A percentile compares a stretch with the other conserved stretches of the same genome.
Evolutionary conservation across 2,329 filamentous ascomycete species (phyloP).

Genomic region (Chaetomium sp.): DNA sequence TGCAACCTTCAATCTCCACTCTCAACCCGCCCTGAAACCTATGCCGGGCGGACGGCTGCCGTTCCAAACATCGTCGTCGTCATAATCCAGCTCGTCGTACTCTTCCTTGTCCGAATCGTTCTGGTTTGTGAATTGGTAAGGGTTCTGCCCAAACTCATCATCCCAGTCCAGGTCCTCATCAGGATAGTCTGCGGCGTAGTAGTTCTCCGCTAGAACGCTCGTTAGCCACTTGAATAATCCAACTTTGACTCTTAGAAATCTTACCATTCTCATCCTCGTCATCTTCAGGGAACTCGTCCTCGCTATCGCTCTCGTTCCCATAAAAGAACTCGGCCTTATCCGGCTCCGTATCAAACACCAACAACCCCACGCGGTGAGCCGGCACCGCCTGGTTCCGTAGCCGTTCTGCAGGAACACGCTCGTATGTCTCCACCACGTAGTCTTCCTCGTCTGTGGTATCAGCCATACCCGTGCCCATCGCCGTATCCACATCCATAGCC

Average conservation of each 20-base stretch:
- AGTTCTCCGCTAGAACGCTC: constrained; percentile 58
- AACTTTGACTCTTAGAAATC: constrained; percentile 12
- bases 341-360: constrained; percentile 53
- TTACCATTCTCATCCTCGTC: constrained; percentile 62
- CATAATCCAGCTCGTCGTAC: constrained; percentile 32
- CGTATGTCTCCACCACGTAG: constrained; percentile 59
- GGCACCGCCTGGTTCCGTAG: constrained; percentile 39
- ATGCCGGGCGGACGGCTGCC: background rate
- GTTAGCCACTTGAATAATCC: background rate
- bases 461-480: constrained; percentile 45
- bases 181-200: constrained; percentile 73
- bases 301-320: constrained; percentile 54
- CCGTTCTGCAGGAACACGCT: constrained; percentile 50
- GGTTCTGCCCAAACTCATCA: constrained; percentile 53
- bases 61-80: constrained; percentile 5
- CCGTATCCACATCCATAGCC: constrained; percentile 36
- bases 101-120: constrained; percentile 52
- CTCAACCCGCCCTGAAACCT: background rate
- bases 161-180: constrained; percentile 72
- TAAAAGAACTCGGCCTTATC: constrained; percentile 53
- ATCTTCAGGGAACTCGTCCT: constrained; percentile 50
- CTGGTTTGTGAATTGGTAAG: constrained; percentile 48
- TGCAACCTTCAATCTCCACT: background rate
- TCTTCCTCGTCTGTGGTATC: constrained; percentile 44
- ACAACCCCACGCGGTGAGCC: constrained; percentile 47